A percentile compares a stretch with the other conserved stretches of the same genome.
Conservation (phyloP, 2,329 filamentous ascomycete species). For the Niveomyces coronatus region DNA sequence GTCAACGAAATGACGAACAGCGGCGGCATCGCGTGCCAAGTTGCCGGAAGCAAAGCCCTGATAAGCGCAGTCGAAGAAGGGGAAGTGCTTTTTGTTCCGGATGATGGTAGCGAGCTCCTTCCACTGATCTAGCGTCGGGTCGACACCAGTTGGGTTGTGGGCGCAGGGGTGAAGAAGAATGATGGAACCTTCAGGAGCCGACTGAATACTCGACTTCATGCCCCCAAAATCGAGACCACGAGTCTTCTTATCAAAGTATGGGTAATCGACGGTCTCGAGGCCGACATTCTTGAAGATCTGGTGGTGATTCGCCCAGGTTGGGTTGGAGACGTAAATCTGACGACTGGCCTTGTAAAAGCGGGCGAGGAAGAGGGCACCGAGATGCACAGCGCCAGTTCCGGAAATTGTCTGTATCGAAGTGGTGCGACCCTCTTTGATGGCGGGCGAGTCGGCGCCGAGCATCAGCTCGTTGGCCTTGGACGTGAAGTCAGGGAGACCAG, state of each 20-base stretch:
- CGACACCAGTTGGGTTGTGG: constrained; percentile 96
- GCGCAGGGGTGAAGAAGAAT: constrained; percentile 91
- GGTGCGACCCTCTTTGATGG: constrained; percentile 71
- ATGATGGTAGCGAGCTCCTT: constrained; percentile 74
- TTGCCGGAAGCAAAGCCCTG: constrained; percentile 95
- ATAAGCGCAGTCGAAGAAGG: constrained; percentile 97
- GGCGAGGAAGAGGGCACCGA: constrained; percentile 86
- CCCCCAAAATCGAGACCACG: constrained; percentile 87
- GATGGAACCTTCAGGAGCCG: constrained; percentile 69
- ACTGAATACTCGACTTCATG: constrained; percentile 62
- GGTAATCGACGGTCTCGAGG: constrained; percentile 70
- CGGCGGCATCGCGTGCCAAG: constrained; percentile 73
- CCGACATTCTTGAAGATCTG: constrained; percentile 94
- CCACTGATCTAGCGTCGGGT: constrained; percentile 92
- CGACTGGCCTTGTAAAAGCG: constrained; percentile 75
- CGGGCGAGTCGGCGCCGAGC: constrained; percentile 68
- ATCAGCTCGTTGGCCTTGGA: constrained; percentile 85
- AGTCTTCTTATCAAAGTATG: constrained; percentile 84
- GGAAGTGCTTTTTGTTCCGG: constrained; percentile 73
- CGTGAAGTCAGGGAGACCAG: constrained; percentile 77
- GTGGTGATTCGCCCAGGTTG: constrained; percentile 98
- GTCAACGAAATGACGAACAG: constrained; percentile 89
- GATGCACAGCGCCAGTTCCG: constrained; percentile 87
- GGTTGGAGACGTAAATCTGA: constrained; percentile 82
- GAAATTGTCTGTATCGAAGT: constrained; percentile 90